Evolutionary conservation across 345 rosid genomes (phyloP).

Genomic region (Nasturtium officinale): DNA sequence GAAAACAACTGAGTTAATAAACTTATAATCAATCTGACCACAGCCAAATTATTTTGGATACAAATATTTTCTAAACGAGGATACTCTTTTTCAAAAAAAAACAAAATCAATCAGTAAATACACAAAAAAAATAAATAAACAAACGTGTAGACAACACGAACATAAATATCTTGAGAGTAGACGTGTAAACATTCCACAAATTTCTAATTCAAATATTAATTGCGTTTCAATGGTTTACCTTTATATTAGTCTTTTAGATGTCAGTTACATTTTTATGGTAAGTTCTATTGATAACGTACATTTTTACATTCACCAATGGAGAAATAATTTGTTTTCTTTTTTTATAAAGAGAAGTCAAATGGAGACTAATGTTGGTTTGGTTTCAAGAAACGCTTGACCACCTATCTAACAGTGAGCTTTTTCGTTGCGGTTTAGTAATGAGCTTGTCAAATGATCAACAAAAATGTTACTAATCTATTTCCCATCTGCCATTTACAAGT

Average conservation of each 20-base stretch:
- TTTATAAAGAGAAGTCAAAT: background rate
- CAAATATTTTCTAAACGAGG: background rate
- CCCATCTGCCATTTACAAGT: background rate
- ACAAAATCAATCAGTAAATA: background rate
- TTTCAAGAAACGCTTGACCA: background rate
- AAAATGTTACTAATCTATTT: background rate
- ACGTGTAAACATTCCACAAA: conserved; percentile 16
- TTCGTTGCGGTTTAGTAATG: background rate
- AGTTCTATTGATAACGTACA: background rate
- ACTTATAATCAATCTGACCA: background rate
- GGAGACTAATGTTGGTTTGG: background rate
- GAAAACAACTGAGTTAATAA: too few relatives aligned
- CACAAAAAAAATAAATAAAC: too few relatives aligned
- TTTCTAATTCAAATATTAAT: conserved; percentile 4
- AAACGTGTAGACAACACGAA: too few relatives aligned
- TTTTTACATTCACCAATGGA: conserved; percentile 3
- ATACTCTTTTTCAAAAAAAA: background rate
- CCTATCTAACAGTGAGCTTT: background rate
- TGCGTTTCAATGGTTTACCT: conserved; percentile 6
- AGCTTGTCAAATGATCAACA: background rate
- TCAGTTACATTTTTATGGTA: conserved; percentile 5
- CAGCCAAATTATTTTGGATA: background rate
- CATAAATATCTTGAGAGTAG: conserved; percentile 6
- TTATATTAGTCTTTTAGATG: background rate
- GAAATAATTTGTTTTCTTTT: background rate